Percentiles rank a stretch among this genome's conserved stretches.
Conservation (phyloP, 257 asterid genomes). For the Vinca minor region DNA sequence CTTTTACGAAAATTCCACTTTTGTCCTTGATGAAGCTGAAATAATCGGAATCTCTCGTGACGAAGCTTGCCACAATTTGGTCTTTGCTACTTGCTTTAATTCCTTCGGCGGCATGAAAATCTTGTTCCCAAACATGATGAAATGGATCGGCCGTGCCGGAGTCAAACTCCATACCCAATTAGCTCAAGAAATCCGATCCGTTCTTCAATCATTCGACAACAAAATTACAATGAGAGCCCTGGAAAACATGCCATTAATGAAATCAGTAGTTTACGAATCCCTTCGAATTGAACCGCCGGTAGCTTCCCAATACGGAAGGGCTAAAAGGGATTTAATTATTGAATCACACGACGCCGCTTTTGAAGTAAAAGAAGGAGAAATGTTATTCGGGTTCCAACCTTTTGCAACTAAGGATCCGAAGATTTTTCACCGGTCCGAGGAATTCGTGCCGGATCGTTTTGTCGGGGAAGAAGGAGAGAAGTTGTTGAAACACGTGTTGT, state of each 20-base stretch:
- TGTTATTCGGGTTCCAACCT: constrained; percentile 72
- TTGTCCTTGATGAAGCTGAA: constrained; percentile 61
- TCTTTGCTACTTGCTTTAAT: constrained; percentile 75
- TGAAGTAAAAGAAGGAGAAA: constrained; percentile 63
- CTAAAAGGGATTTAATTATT: constrained; percentile 45
- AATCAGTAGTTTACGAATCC: constrained; percentile 68
- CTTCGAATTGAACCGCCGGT: constrained; percentile 82
- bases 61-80: constrained; percentile 71
- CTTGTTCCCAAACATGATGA: constrained; percentile 64
- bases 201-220: constrained; percentile 35
- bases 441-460: constrained; percentile 62
- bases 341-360: constrained; percentile 72
- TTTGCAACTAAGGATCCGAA: constrained; percentile 75
- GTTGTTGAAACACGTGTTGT: constrained; percentile 56
- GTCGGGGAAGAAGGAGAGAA: constrained; percentile 60
- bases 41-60: constrained; percentile 46
- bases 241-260: constrained; percentile 69
- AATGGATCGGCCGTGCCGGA: constrained; percentile 73
- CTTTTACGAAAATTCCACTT: constrained; percentile 39
- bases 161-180: constrained; percentile 42
- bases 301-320: constrained; percentile 59
- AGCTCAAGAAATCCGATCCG: constrained; percentile 63
- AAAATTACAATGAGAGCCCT: constrained; percentile 47
- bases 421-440: constrained; percentile 66
- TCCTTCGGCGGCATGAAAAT: constrained; percentile 78